These are phyloP conservation scores for Alternaria sp. DNA, from an alignment of 2,329 filamentous ascomycete species.

Conservation along the genomic window DNA sequence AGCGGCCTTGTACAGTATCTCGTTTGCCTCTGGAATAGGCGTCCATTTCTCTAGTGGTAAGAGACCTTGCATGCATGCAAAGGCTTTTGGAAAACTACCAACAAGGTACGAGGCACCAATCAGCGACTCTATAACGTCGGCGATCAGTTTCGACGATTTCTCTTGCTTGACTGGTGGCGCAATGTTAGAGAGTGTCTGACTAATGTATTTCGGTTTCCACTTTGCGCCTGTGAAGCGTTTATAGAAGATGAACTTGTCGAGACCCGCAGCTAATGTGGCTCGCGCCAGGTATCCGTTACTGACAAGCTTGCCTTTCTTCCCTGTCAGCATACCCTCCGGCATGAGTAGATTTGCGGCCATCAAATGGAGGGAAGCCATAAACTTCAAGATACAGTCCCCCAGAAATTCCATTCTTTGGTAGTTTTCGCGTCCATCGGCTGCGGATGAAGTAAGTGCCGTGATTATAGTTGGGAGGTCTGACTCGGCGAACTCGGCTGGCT, in stretches of 20 bases:
- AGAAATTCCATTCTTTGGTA: constrained; percentile 90
- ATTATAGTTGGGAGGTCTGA: constrained; percentile 64
- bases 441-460: constrained; percentile 74
- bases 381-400: constrained; percentile 84
- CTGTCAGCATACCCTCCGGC: constrained; percentile 79
- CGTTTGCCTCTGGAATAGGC: constrained; percentile 39
- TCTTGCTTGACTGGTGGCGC: constrained; percentile 40
- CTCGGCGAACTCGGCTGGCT: constrained; percentile 59
- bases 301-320: constrained; percentile 73
- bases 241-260: constrained; percentile 77
- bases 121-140: constrained; percentile 86
- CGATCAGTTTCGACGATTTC: constrained; percentile 79
- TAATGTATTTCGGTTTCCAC: constrained; percentile 74
- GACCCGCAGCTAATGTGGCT: constrained; percentile 67
- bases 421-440: constrained; percentile 67
- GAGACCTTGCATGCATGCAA: constrained; percentile 66
- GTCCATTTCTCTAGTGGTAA: constrained; percentile 68
- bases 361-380: constrained; percentile 72
- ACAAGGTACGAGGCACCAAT: constrained; percentile 78
- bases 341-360: constrained; percentile 67
- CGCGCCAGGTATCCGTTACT: constrained; percentile 76
- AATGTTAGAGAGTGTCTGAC: constrained; percentile 49
- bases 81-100: constrained; percentile 70
- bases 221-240: constrained; percentile 71
- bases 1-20: constrained; percentile 31